Evolutionary conservation across 345 rosid genomes (phyloP).

Genomic region (Pistacia integerrima): DNA sequence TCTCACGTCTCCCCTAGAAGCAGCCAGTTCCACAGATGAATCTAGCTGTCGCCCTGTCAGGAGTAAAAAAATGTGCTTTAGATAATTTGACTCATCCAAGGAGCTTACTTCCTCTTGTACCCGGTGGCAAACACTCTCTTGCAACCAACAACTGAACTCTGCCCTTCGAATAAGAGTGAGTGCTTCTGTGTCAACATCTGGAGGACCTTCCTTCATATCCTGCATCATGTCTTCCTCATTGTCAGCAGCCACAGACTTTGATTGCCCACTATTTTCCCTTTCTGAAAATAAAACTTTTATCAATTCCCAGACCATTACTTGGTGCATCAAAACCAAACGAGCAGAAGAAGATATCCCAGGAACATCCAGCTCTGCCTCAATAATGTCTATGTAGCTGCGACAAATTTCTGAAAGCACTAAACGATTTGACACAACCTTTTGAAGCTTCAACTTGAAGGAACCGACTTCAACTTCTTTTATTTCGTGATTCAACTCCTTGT

Average conservation of each 20-base stretch:
- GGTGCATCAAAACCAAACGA: conserved; percentile 79
- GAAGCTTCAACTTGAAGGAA: conserved; percentile 69
- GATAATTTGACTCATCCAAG: conserved; percentile 71
- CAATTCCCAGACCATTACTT: conserved; percentile 96
- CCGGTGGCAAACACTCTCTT: conserved; percentile 87
- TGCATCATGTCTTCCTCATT: conserved; percentile 93
- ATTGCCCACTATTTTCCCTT: conserved; percentile 57
- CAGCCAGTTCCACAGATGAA: conserved; percentile 84
- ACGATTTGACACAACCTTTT: conserved; percentile 59
- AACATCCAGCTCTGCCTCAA: conserved; percentile 81
- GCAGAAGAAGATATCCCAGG: conserved; percentile 67
- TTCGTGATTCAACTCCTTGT: conserved; percentile 60
- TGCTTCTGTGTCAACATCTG: conserved; percentile 67
- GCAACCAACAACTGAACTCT: conserved; percentile 91
- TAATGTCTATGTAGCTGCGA: conserved; percentile 72
- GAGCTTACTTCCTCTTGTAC: conserved; percentile 88
- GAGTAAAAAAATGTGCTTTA: conserved; percentile 76
- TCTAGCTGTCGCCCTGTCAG: conserved; percentile 89
- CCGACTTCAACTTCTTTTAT: conserved; percentile 65
- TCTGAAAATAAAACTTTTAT: conserved; percentile 89
- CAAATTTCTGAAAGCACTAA: conserved; percentile 74
- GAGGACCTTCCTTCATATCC: conserved; percentile 68
- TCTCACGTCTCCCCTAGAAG: conserved; percentile 91
- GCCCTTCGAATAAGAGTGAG: conserved; percentile 92
- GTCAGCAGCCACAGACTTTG: conserved; percentile 62